Conservation (phyloP, 2,329 filamentous ascomycete genomes). For the Colletotrichum spinosum region DNA sequence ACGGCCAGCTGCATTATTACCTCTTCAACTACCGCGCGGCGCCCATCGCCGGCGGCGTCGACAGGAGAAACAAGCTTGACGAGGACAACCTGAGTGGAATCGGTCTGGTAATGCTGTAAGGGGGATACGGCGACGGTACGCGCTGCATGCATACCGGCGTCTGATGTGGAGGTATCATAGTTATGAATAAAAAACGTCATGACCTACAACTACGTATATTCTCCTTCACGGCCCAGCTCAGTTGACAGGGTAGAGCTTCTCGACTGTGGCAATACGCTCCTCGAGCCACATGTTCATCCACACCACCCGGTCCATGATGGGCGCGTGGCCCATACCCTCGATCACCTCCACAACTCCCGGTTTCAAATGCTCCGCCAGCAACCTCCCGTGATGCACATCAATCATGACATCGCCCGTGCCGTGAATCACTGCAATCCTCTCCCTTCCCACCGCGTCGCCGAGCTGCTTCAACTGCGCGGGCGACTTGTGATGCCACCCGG, state of each 20-base stretch:
- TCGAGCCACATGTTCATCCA: conserved; percentile 77
- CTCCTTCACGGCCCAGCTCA: neutral
- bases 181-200: conserved; percentile 28
- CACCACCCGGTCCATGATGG: conserved; percentile 75
- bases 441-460: conserved; percentile 75
- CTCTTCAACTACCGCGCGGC: conserved; percentile 96
- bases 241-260: conserved; percentile 51
- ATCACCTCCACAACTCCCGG: conserved; percentile 72
- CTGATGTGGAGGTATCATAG: conserved; percentile 30
- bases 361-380: conserved; percentile 72
- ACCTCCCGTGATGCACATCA: conserved; percentile 74
- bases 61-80: conserved; percentile 82
- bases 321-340: conserved; percentile 81
- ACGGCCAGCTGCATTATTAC: conserved; percentile 96
- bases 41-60: conserved; percentile 86
- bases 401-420: conserved; percentile 85
- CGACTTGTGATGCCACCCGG: conserved; percentile 83
- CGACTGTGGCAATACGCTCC: conserved; percentile 64
- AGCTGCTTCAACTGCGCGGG: conserved; percentile 73
- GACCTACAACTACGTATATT: neutral
- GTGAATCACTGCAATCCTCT: conserved; percentile 82
- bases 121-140: conserved; percentile 1
- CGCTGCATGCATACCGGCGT: conserved; percentile 27
- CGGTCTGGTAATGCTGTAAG: conserved; percentile 82
- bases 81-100: conserved; percentile 84